A percentile compares a stretch with the other conserved stretches of the same genome.
Conservation (phyloP, 768 basidiomycete genomes). For the Leccinum arenicola region DNA sequence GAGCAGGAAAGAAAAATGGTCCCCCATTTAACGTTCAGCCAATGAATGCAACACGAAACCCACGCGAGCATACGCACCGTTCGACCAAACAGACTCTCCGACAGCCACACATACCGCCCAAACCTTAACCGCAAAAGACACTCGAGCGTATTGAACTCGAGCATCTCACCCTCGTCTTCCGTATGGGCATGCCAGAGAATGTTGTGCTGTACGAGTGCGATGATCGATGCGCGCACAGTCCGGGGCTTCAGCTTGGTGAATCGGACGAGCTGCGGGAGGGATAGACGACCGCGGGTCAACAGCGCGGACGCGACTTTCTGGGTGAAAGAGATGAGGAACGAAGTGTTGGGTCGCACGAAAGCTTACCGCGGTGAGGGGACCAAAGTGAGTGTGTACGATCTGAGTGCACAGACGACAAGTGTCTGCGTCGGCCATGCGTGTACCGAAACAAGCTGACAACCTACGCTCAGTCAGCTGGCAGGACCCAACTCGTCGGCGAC, state of each 20-base stretch:
- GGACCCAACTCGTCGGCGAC: not conserved
- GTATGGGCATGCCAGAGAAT: constrained; percentile 79
- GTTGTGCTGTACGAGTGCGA: constrained; percentile 89
- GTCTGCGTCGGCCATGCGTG: constrained; percentile 61
- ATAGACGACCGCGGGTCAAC: constrained; percentile 81
- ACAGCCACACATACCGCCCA: constrained; percentile 75
- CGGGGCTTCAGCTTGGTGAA: constrained; percentile 67
- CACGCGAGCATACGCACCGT: constrained; percentile 45
- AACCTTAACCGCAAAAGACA: constrained; percentile 81
- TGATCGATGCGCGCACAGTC: constrained; percentile 63
- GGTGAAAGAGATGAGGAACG: constrained; percentile 4
- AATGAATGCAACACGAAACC: not conserved
- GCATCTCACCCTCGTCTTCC: constrained; percentile 69
- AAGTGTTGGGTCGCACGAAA: not conserved
- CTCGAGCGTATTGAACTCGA: constrained; percentile 82
- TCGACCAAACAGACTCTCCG: constrained; percentile 67
- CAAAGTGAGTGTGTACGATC: constrained; percentile 65
- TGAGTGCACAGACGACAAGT: constrained; percentile 59
- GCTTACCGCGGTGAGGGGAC: constrained; percentile 61
- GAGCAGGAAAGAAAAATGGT: not conserved
- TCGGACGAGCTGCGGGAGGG: constrained; percentile 63
- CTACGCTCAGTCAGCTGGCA: not conserved
- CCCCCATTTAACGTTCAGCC: not conserved
- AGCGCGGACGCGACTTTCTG: constrained; percentile 74
- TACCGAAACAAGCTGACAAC: constrained; percentile 1